Evolutionary conservation across 495 filamentous ascomycete genomes (phyloP), one percentile per base, ranked within the genome.

Genomic region (Penicillium canariense): DNA sequence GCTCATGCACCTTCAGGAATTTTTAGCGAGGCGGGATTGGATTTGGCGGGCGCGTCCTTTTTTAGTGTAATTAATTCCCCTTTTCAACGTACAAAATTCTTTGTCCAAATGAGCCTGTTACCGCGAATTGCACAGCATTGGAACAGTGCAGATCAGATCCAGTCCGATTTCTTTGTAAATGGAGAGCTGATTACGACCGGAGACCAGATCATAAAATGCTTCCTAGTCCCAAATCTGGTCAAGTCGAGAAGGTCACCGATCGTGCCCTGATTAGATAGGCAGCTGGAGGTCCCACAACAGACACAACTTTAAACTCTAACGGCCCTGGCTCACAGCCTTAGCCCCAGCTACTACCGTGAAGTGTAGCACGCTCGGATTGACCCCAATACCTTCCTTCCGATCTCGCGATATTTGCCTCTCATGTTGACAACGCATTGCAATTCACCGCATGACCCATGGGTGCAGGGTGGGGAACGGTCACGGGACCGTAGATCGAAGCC

Each of bases 401-500:
- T 5, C 6, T 10, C 20, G 22, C 7, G 3, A 25, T 14, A 23
- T 2, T 23, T 23, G 22, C 1, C 12, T 23, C 10, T 14, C 6
- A n/a, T 12, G 20, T 42, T 42, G 38, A 42, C 20, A 25, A 14
- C 18, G 22, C 38, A 42, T 42, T 5, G 10, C 38, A 23, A 12
- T 23, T n/a, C 38, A 30, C 25, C 25, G n/a, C 17, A 26, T 27
- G 36, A 44, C 10, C 36, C n/a, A 48, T n/a, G 36, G 48, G 25
- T 15, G 18, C 18, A 15, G 18, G n/a, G 55, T 38, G 52, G 42
- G 48, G 43, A 32, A 43, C 20, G 43, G 52, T 60, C 58, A 55
- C 50, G 58, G 54, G 58, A 57, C 34, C 38, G 46, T 36, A 32
- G 54, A 60, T 53, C 53, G 20, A 59, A 17, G 28, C 15, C 42